A percentile compares a stretch with the other conserved stretches of the same genome.
Conservation (phyloP, 2,329 filamentous ascomycete species). For the Geosmithia flava region DNA sequence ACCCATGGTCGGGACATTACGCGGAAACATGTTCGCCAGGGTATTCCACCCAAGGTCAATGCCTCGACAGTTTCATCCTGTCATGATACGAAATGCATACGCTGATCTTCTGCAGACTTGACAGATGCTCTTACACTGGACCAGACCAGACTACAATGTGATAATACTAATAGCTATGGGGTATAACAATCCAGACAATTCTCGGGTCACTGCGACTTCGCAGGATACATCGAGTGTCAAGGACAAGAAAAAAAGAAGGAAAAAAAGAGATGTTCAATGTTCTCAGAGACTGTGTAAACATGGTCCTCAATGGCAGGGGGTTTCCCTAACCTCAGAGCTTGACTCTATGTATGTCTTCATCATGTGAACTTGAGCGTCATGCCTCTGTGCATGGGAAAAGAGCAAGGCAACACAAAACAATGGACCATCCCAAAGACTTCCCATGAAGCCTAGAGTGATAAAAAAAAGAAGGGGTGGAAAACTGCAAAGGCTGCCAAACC, state of each 20-base stretch:
- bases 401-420: neutral
- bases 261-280: constrained; percentile 3
- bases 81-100: too few species aligned
- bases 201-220: neutral
- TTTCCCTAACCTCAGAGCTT: constrained; percentile 8
- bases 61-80: too few species aligned
- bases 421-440: constrained; percentile 4
- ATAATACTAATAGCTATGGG: too few species aligned
- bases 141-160: too few species aligned
- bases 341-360: constrained; percentile 11
- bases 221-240: neutral
- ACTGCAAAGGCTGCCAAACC: neutral
- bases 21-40: too few species aligned
- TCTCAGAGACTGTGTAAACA: constrained; percentile 8
- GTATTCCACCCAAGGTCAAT: too few species aligned
- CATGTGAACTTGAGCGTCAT: constrained; percentile 6
- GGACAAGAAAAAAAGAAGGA: neutral
- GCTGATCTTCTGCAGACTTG: too few species aligned
- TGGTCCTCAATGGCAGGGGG: constrained; percentile 4
- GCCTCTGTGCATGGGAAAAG: neutral
- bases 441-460: constrained; percentile 8
- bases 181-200: neutral
- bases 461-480: constrained; percentile 5
- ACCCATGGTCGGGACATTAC: too few species aligned
- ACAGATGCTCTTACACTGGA: too few species aligned